Evolutionary conservation across 1,284 basidiomycete genomes (phyloP), one percentile per base, ranked within the genome.

Genomic region (Earliella scabrosa): DNA sequence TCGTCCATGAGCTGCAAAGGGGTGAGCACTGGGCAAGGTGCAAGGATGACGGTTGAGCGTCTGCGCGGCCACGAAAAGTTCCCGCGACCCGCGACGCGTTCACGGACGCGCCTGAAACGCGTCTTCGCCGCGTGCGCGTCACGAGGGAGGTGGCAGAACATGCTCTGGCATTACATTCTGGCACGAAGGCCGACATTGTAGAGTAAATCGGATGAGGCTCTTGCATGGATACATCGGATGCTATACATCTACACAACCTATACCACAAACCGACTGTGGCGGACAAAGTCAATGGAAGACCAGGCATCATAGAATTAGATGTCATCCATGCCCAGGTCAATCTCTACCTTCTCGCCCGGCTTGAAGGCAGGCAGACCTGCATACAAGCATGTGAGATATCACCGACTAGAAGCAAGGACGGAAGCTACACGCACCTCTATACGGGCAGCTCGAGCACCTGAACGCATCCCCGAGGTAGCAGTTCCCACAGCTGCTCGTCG

Each of bases 401-500:
- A 7, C 5, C 16, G 2, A 3, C 13, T 44, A 43, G 36, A 34
- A 38, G 27, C 40, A 46, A 57, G 46, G 35, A 51, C 18, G 40
- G 10, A 23, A n/a, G n/a, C n/a, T n/a, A n/a, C n/a, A 31, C 89
- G 64, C 64, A 97, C 95, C 97, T 45, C 95, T 81, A 74, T 98
- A 99, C 26, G 97, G 97, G 73, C 97, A 99, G 56, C 92, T 87
- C 18, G 88, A 90, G 74, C 97, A 99, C 65, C 97, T 80, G 78
- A 99, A 99, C 1, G 97, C 97, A 74, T 99, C 97, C 10, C 97
- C 97, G 48, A 99, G 78, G 80, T 95, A 98, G 78, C 97, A 99
- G 74, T 83, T 97, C n/a, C 95, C 96, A 77, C 97, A 99, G 68
- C 93, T 95, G 70, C 92, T 95, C 45, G 95, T 98, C 64, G 91